Conservation (phyloP, 306 rosid species). For the Prunus mira region DNA sequence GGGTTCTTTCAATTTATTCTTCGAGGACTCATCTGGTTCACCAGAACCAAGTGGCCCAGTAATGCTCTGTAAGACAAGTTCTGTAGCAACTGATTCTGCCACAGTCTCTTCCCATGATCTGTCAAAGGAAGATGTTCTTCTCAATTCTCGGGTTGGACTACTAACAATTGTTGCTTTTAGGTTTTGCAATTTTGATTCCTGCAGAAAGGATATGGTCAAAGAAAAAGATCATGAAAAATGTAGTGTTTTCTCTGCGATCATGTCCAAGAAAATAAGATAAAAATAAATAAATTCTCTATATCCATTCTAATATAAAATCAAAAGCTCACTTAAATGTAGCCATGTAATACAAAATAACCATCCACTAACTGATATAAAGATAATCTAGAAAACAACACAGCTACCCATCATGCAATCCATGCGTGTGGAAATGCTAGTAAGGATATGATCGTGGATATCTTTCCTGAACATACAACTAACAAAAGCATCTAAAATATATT, state of each 20-base stretch:
- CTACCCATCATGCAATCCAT: background rate
- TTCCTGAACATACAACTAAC: background rate
- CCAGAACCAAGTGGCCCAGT: conserved; percentile 52
- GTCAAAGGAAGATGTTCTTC: conserved; percentile 90
- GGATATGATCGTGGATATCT: background rate
- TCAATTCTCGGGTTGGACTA: conserved; percentile 56
- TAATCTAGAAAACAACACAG: background rate
- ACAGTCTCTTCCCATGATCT: conserved; percentile 95
- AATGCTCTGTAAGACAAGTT: conserved; percentile 89
- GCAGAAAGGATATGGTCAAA: conserved; percentile 26
- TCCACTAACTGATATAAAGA: background rate
- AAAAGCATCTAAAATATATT: conserved; percentile 11
- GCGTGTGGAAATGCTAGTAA: background rate
- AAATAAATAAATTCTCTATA: background rate
- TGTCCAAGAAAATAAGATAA: background rate
- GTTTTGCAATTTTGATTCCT: conserved; percentile 65
- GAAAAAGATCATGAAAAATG: conserved; percentile 20
- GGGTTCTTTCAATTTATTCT: conserved; percentile 75
- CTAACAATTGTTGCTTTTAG: conserved; percentile 34
- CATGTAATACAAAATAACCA: background rate
- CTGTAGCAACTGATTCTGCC: conserved; percentile 95
- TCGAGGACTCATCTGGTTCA: conserved; percentile 72
- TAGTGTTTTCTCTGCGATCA: conserved; percentile 11
- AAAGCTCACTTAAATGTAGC: background rate
- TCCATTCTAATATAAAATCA: conserved; percentile 19